These are phyloP conservation scores for Grosmannia huntii DNA, from an alignment of 2,329 filamentous ascomycete genomes.

Conservation along the genomic window DNA sequence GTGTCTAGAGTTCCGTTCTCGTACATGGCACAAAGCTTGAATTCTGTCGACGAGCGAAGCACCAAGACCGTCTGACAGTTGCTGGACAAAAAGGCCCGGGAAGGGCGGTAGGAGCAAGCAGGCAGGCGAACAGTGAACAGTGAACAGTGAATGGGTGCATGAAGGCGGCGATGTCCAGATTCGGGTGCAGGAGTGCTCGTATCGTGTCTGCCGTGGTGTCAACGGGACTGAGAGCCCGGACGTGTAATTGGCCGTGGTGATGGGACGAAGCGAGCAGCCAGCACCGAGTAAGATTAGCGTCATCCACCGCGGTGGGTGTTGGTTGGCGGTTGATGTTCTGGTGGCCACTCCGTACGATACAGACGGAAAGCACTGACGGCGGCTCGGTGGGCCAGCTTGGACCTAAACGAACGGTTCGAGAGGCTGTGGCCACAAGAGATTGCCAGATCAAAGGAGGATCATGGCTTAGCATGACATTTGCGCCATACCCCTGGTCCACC, in stretches of 20 bases:
- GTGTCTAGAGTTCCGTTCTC: too few relatives aligned
- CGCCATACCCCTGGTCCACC: background rate
- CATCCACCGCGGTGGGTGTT: background rate
- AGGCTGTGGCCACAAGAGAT: slow-evolving; percentile 4
- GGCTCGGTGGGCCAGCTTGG: slow-evolving; percentile 2
- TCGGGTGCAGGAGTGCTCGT: background rate
- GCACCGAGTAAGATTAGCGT: slow-evolving; percentile 7
- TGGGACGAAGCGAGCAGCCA: slow-evolving; percentile 7
- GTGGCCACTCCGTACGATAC: background rate
- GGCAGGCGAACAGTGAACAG: too few relatives aligned
- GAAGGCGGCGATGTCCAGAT: background rate
- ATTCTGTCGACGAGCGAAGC: too few relatives aligned
- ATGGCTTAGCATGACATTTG: background rate
- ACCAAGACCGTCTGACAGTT: too few relatives aligned
- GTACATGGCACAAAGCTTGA: too few relatives aligned
- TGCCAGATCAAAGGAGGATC: slow-evolving; percentile 10
- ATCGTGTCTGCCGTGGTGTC: background rate
- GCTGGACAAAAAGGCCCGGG: too few relatives aligned
- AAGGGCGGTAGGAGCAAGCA: background rate
- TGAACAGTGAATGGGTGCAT: background rate
- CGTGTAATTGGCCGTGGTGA: slow-evolving; percentile 4
- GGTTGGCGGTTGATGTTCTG: background rate
- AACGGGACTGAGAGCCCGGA: background rate
- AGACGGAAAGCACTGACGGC: slow-evolving; percentile 1
- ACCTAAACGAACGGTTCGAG: background rate